A percentile compares a stretch with the other conserved stretches of the same genome.
These are phyloP conservation scores for Cladorrhinum sp. DNA, from an alignment of 2,329 filamentous ascomycete species.

Conservation along the genomic window DNA sequence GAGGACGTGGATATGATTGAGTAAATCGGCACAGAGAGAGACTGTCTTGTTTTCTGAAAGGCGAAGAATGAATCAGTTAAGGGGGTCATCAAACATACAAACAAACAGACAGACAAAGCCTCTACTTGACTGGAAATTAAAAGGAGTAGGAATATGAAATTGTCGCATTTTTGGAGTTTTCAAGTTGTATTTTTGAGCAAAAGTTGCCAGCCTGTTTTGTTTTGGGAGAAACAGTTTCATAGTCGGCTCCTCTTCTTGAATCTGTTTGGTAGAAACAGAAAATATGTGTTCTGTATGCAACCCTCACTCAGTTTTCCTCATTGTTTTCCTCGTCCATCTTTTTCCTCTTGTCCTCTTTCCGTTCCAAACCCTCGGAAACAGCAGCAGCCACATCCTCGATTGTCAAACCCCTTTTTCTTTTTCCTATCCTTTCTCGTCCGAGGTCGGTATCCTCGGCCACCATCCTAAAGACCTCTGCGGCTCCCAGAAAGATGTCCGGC, in stretches of 20 bases:
- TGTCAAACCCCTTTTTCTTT: slow-evolving; percentile 53
- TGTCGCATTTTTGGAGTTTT: too few relatives aligned
- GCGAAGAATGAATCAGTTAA: background rate
- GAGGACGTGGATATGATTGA: slow-evolving; percentile 53
- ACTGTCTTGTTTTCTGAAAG: too few relatives aligned
- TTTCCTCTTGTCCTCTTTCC: background rate
- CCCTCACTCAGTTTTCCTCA: too few relatives aligned
- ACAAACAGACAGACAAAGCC: background rate
- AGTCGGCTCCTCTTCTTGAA: too few relatives aligned
- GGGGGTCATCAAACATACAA: background rate
- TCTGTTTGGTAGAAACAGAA: too few relatives aligned
- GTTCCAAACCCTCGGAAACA: slow-evolving; percentile 46
- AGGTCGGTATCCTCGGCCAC: slow-evolving; percentile 61
- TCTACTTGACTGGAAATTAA: too few relatives aligned
- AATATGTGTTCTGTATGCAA: too few relatives aligned
- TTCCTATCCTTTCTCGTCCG: slow-evolving; percentile 56
- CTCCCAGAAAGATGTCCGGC: slow-evolving; percentile 52
- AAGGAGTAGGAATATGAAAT: too few relatives aligned
- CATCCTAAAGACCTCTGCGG: slow-evolving; percentile 58
- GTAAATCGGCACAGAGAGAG: slow-evolving; percentile 40
- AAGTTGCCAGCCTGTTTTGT: background rate
- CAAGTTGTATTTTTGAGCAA: background rate
- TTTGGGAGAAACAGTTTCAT: too few relatives aligned
- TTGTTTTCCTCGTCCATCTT: background rate
- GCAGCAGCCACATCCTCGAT: slow-evolving; percentile 54